Conservation (phyloP, 495 filamentous ascomycete genomes). For the Apodospora peruviana region DNA sequence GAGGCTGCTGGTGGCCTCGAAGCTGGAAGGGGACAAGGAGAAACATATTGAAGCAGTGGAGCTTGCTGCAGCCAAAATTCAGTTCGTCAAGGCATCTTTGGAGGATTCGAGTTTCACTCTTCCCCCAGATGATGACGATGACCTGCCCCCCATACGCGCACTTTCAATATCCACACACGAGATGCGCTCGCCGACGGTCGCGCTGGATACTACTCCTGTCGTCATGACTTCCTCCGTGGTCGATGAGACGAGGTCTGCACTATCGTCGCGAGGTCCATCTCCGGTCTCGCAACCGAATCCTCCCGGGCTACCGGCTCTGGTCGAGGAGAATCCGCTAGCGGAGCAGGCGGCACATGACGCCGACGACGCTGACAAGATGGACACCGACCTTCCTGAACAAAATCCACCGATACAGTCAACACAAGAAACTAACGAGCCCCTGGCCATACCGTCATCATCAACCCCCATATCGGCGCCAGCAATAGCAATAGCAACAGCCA, state of each 20-base stretch:
- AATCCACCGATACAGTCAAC: slow-evolving; percentile 8
- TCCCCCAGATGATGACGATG: slow-evolving; percentile 46
- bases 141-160: slow-evolving; percentile 19
- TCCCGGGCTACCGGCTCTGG: too few species aligned
- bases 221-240: slow-evolving; percentile 25
- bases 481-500: neutral
- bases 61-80: slow-evolving; percentile 63
- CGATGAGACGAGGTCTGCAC: slow-evolving; percentile 17
- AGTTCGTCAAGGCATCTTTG: slow-evolving; percentile 73
- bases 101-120: slow-evolving; percentile 57
- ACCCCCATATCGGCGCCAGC: neutral
- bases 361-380: slow-evolving; percentile 19
- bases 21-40: slow-evolving; percentile 30
- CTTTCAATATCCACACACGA: slow-evolving; percentile 21
- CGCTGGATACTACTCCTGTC: slow-evolving; percentile 27
- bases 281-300: slow-evolving; percentile 3
- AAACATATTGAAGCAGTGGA: slow-evolving; percentile 48
- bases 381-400: slow-evolving; percentile 18
- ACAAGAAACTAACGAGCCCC: neutral
- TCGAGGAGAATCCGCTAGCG: slow-evolving; percentile 10
- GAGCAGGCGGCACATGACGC: slow-evolving; percentile 9
- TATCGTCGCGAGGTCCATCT: slow-evolving; percentile 18
- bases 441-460: neutral
- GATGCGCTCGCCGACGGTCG: slow-evolving; percentile 21
- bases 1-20: slow-evolving; percentile 39